A percentile compares a stretch with the other conserved stretches of the same genome.
These are phyloP conservation scores for Codiaeum variegatum DNA, from an alignment of 441 rosid species.

Conservation along the genomic window DNA sequence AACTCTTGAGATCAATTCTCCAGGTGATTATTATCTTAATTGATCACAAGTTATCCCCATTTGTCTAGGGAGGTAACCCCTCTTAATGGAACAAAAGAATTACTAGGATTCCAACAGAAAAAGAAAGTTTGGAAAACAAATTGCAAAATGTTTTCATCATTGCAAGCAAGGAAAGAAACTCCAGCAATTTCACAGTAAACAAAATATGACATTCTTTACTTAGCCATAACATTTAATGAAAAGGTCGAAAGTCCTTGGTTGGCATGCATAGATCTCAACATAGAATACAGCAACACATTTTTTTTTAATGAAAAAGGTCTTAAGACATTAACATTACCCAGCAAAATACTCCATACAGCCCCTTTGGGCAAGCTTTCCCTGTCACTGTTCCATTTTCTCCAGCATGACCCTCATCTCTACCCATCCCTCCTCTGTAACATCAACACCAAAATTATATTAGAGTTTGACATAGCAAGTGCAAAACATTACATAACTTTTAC, in stretches of 20 bases:
- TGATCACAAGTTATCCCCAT: neutral
- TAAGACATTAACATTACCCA: conserved; percentile 42
- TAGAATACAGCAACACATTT: neutral
- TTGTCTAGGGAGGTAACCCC: neutral
- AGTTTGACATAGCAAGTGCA: conserved; percentile 10
- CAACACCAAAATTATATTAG: neutral
- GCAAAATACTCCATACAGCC: conserved; percentile 90
- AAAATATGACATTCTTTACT: neutral
- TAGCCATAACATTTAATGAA: neutral
- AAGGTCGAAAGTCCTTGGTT: neutral
- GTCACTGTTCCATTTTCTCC: conserved; percentile 87
- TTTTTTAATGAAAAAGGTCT: too few species aligned
- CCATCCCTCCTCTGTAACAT: conserved; percentile 69
- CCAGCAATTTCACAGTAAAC: neutral
- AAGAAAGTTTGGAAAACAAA: neutral
- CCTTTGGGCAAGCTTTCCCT: conserved; percentile 92
- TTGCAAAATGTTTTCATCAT: conserved; percentile 4
- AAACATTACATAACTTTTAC: conserved; percentile 17
- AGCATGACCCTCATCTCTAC: conserved; percentile 44
- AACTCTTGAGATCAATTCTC: neutral
- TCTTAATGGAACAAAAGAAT: neutral
- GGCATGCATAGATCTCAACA: neutral
- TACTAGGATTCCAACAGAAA: neutral
- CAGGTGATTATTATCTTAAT: neutral
- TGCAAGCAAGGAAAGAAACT: conserved; percentile 2